Conservation (phyloP, 2,329 filamentous ascomycete genomes). For the Knoxdaviesia capensis region DNA sequence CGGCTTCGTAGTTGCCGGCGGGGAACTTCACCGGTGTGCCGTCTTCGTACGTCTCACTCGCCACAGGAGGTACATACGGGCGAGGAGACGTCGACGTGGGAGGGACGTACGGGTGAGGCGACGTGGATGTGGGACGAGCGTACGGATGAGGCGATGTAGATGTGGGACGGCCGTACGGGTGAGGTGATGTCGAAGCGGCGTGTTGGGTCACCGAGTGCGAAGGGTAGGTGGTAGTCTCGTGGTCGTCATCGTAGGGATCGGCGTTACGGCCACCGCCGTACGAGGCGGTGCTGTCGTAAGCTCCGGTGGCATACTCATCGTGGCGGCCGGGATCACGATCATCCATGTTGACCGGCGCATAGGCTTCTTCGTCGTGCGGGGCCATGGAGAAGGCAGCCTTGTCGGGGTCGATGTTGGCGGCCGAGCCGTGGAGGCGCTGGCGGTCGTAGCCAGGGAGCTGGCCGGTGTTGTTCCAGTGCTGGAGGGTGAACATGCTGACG, state of each 20-base stretch:
- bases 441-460: constrained; percentile 40
- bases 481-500: constrained; percentile 37
- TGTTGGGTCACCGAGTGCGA: neutral
- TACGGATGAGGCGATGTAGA: no score
- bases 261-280: constrained; percentile 12
- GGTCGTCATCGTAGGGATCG: constrained; percentile 15
- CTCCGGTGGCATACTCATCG: constrained; percentile 10
- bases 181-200: constrained; percentile 1
- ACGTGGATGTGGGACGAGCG: no score
- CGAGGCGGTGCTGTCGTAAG: constrained; percentile 17
- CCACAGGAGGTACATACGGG: constrained; percentile 18
- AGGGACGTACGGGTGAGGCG: no score
- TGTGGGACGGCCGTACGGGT: no score
- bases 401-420: constrained; percentile 41
- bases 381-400: constrained; percentile 50
- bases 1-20: constrained; percentile 34
- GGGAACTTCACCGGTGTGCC: constrained; percentile 32
- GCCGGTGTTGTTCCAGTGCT: constrained; percentile 42
- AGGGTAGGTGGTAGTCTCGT: constrained; percentile 10
- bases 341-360: constrained; percentile 38
- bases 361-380: constrained; percentile 45
- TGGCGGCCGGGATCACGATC: constrained; percentile 24
- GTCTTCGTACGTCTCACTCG: constrained; percentile 23
- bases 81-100: neutral
- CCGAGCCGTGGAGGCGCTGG: constrained; percentile 17